Evolutionary conservation across 2,329 filamentous ascomycete genomes (phyloP).

Genomic region (Aphanoascus verrucosus): DNA sequence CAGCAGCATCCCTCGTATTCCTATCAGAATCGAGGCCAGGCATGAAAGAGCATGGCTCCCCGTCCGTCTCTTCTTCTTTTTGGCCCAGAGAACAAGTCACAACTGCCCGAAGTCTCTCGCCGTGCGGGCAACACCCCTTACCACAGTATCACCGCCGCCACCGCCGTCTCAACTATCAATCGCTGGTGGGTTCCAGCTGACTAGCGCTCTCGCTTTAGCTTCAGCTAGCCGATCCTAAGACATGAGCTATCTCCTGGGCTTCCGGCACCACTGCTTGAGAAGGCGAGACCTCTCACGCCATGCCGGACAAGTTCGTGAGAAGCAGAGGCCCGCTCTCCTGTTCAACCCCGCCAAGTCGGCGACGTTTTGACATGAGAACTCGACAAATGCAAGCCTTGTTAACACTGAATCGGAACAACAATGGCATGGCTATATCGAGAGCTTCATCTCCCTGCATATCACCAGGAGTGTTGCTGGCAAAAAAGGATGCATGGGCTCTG

Average conservation of each 20-base stretch:
- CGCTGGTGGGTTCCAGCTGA: slow-evolving; percentile 4
- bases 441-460: background rate
- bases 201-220: background rate
- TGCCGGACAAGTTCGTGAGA: background rate
- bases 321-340: background rate
- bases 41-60: too few relatives aligned
- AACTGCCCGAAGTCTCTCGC: background rate
- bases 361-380: background rate
- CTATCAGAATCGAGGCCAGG: too few relatives aligned
- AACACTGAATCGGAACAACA: background rate
- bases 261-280: background rate
- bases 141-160: background rate
- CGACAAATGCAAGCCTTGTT: too few relatives aligned
- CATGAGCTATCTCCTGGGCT: background rate
- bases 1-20: too few relatives aligned
- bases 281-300: background rate
- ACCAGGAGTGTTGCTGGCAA: background rate
- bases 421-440: background rate
- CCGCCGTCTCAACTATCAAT: slow-evolving; percentile 9
- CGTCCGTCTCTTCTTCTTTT: too few relatives aligned
- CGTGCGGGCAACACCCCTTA: background rate
- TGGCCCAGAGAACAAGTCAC: background rate
- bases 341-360: background rate
- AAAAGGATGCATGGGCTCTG: background rate
- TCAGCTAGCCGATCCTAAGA: background rate